Evolutionary conservation across 2,329 filamentous ascomycete genomes (phyloP).

Genomic region (Aspergillus fijiensis): DNA sequence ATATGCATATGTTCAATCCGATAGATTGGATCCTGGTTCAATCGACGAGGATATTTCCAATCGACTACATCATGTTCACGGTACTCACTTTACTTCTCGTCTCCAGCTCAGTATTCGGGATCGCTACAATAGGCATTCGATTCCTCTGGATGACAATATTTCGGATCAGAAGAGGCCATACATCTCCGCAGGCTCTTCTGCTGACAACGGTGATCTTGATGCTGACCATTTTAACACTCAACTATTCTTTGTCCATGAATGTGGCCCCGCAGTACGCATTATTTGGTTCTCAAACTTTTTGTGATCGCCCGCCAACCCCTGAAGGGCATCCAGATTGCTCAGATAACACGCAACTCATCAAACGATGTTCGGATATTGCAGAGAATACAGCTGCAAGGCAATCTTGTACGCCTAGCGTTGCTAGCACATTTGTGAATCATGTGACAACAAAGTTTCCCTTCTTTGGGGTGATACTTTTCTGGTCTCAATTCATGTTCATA

Average conservation of each 20-base stretch:
- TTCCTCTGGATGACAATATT: constrained; percentile 96
- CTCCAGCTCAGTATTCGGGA: constrained; percentile 79
- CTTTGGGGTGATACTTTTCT: constrained; percentile 90
- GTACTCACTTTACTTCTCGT: constrained; percentile 85
- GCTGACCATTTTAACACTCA: constrained; percentile 83
- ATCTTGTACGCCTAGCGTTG: constrained; percentile 87
- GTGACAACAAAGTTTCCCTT: constrained; percentile 93
- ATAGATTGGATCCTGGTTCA: constrained; percentile 86
- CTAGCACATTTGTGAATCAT: constrained; percentile 89
- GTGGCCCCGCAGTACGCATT: constrained; percentile 95
- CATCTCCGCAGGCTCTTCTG: constrained; percentile 85
- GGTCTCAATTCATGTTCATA: constrained; percentile 92
- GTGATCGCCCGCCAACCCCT: constrained; percentile 66
- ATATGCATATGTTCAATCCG: constrained; percentile 91
- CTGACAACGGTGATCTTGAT: constrained; percentile 89
- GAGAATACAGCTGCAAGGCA: constrained; percentile 68
- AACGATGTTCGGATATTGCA: constrained; percentile 76
- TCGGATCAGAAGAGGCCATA: constrained; percentile 83
- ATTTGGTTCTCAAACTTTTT: constrained; percentile 93
- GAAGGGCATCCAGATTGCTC: constrained; percentile 74
- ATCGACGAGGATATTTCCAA: constrained; percentile 78
- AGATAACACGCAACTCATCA: constrained; percentile 64
- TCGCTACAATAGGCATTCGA: constrained; percentile 84
- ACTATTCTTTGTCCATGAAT: constrained; percentile 89
- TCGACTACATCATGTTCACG: constrained; percentile 89